Evolutionary conservation across 805 yeast species (phyloP), one percentile per base, ranked within the genome.

Genomic region (Blastobotrys muscicola): DNA sequence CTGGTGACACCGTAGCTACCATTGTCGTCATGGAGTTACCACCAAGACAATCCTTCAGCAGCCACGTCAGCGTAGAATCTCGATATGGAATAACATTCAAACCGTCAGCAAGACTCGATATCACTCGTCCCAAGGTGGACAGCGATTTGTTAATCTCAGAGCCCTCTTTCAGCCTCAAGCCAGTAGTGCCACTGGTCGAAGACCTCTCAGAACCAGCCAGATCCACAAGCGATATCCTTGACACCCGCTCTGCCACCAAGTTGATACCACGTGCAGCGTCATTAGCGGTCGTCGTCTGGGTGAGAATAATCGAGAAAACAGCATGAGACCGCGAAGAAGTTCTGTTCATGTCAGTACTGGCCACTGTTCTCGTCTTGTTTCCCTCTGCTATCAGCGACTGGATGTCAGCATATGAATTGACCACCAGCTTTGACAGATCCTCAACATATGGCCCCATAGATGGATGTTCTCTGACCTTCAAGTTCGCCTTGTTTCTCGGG

Each of bases 1-100:
- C 67, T 0, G 94, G 92, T 0, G 92, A 78, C 0, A 85, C 68
- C 56, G 90, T 83, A 16, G 89, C 90, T 15, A 85, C 72, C 80
- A 85, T 75, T 1, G 80, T 78, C 0, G 92, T 85, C 56, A 80
- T 39, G 3, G 43, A 39, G 15, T 79, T 79, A 1, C 90, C 90
- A 2, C 85, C 82, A 31, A 82, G 63, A 44, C 73, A 75, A 49
- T 81, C 87, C 51, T 75, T 76, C 50, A 81, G 61, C 2, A 81
- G 62, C 74, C 83, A 81, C 0, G 87, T 81, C 45, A 81, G 61
- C 0, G 70, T 65, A 0, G 85, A 78, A 49, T 81, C 86, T 51
- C 87, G 64, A 50, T 76, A 78, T 0, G 84, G 83, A 1, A 75
- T 69, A 16, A 72, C 60, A 5, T 36, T 41, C 12, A 20, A 4